Base-by-base conservation (phyloP, 192 early-diverging fungal species). In the Spizellomyces sp. region DNA sequence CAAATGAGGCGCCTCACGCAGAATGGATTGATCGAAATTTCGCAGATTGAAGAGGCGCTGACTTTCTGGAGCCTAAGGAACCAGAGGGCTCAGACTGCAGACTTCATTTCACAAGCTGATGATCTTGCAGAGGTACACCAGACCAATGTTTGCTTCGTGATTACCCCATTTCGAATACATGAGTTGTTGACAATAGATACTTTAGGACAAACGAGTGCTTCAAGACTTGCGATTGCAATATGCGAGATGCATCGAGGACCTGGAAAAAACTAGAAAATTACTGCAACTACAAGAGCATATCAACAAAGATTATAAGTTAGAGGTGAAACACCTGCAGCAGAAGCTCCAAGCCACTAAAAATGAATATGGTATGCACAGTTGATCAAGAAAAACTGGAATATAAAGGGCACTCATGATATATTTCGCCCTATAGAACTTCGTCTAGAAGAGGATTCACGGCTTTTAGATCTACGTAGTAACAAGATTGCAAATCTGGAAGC, bases 201-300 rank as follows among this genome's bases (percentile, higher is more conserved):
- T n/a, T 3, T 41, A 86, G 81, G 81, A 87, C 22, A 86, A 79
- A 67, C 66, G 80, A 43, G 21, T 81, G 9, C 69, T 88, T 6
- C 81, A 86, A 69, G 80, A 88, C 10, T 66, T 88, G 46, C 62
- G 81, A 12, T 52, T 82, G 15, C 81, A 87, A 65, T 81, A 84
- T 63, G 80, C 87, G 0, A 83, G 83, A 36, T 83, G 81, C 66
- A 74, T 80, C n/a, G 75, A 80, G 55, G 87, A 88, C 48, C 67
- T 88, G 47, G 85, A 87, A 22, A 83, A 79, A 56, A 76, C 79
- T 6, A 66, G 70, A 6, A 85, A 83, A 57, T 67, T 88, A 10
- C 58, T 88, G 47, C 63, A 71, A n/a, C 61, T 85, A 19, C 83
- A 88, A 68, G 83, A 88, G 58, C 71, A 80, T 43, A 88, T 88